Evolutionary conservation across 2,329 filamentous ascomycete species (phyloP).

Genomic region (Drechslerella stenobrocha): DNA sequence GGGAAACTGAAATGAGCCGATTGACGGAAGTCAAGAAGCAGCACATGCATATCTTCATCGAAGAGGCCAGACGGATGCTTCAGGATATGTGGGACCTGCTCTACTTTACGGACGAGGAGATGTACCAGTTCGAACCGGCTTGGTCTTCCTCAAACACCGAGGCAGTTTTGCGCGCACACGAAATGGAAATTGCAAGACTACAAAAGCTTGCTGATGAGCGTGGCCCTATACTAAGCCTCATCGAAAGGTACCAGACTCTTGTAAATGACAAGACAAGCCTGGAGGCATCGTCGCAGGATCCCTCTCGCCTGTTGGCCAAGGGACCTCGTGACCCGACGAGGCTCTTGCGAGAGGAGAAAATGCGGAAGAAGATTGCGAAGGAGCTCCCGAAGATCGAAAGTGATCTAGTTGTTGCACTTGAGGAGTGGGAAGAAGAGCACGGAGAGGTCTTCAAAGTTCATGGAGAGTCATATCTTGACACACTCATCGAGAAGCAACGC

Average conservation of each 20-base stretch:
- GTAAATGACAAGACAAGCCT: slow-evolving; percentile 86
- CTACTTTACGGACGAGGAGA: slow-evolving; percentile 96
- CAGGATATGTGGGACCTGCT: slow-evolving; percentile 94
- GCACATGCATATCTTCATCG: slow-evolving; percentile 92
- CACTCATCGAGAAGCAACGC: slow-evolving; percentile 46
- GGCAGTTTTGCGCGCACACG: slow-evolving; percentile 89
- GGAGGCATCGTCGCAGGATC: slow-evolving; percentile 87
- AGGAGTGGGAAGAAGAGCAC: slow-evolving; percentile 90
- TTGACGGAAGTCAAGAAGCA: slow-evolving; percentile 92
- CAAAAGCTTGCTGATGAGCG: slow-evolving; percentile 84
- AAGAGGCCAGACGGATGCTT: slow-evolving; percentile 85
- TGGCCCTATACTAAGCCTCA: slow-evolving; percentile 75
- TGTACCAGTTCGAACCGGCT: slow-evolving; percentile 95
- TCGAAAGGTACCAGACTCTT: slow-evolving; percentile 80
- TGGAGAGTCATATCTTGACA: slow-evolving; percentile 84
- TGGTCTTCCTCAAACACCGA: slow-evolving; percentile 91
- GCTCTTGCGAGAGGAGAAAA: slow-evolving; percentile 92
- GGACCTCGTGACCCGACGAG: slow-evolving; percentile 94
- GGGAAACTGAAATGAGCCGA: slow-evolving; percentile 82
- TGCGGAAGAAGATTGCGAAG: slow-evolving; percentile 95
- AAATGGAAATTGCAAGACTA: slow-evolving; percentile 81
- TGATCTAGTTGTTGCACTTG: slow-evolving; percentile 79
- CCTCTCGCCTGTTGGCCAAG: slow-evolving; percentile 86
- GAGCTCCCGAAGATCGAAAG: slow-evolving; percentile 88
- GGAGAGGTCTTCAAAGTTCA: slow-evolving; percentile 90